Evolutionary conservation across 1,139 yeast genomes (phyloP).

Genomic region (Magnusiomyces tetraspermus): DNA sequence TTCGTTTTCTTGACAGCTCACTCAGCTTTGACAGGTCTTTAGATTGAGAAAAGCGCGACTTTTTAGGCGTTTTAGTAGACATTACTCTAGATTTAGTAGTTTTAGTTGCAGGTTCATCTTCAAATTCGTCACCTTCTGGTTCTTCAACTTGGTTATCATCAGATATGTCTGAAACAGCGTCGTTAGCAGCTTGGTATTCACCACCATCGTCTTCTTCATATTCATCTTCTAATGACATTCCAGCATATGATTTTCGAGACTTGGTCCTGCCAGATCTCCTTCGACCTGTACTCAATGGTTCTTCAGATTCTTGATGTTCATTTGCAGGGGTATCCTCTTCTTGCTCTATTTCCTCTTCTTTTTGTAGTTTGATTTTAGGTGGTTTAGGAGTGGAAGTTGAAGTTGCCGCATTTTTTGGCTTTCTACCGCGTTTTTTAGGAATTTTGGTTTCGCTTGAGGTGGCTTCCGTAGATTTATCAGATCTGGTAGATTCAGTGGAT

Average conservation of each 20-base stretch:
- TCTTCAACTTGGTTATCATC: constrained; percentile 9
- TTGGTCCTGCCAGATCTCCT: background rate
- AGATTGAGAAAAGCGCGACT: background rate
- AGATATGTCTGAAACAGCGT: constrained; percentile 4
- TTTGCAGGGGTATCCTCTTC: too few species aligned
- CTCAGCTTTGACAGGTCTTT: background rate
- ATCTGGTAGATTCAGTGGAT: background rate
- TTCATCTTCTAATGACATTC: constrained; percentile 18
- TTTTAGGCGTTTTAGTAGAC: background rate
- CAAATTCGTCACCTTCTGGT: constrained; percentile 13
- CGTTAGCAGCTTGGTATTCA: constrained; percentile 15
- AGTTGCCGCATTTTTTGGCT: background rate
- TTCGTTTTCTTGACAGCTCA: background rate
- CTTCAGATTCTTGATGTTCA: too few species aligned
- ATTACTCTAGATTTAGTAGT: background rate
- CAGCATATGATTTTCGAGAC: background rate
- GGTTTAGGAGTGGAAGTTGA: background rate
- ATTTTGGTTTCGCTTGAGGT: background rate
- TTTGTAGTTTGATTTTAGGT: too few species aligned
- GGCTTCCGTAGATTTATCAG: background rate
- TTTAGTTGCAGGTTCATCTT: constrained; percentile 5
- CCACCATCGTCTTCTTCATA: constrained; percentile 18
- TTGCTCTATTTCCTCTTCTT: too few species aligned
- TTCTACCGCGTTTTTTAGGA: background rate
- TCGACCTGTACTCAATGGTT: too few species aligned